phyloP scores from a whole-genome alignment of 1,139 yeast genomes.

The Nakaseomyces nivariensis region DNA sequence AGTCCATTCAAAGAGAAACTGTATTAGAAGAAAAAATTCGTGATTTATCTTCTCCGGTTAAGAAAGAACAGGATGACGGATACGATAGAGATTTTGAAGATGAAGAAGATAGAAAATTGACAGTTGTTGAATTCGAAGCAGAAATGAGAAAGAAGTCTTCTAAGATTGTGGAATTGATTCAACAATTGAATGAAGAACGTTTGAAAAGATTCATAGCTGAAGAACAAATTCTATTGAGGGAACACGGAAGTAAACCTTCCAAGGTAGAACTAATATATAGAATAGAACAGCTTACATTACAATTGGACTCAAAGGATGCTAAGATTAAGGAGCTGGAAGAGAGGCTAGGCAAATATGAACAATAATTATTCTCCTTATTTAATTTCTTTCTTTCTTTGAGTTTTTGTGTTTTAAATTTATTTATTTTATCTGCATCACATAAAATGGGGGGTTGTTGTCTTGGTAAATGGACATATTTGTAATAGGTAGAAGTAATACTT shows the following conservation, averaged over 20 bases:
- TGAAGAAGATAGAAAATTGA: slow-evolving; percentile 3
- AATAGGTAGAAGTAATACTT: too few relatives aligned
- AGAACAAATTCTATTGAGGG: slow-evolving; percentile 51
- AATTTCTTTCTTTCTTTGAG: not conserved
- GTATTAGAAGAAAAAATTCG: slow-evolving; percentile 42
- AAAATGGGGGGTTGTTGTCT: too few relatives aligned
- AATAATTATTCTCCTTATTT: not conserved
- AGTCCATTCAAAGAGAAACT: slow-evolving; percentile 59
- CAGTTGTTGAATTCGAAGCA: slow-evolving; percentile 21
- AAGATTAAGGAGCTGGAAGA: slow-evolving; percentile 13
- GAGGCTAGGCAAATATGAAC: not conserved
- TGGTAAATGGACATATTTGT: not conserved
- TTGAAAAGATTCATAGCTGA: slow-evolving; percentile 58
- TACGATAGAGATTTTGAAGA: slow-evolving; percentile 4
- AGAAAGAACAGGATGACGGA: slow-evolving; percentile 6
- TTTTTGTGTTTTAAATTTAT: not conserved
- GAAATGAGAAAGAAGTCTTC: slow-evolving; percentile 38
- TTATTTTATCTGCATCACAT: too few relatives aligned
- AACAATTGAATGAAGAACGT: slow-evolving; percentile 53
- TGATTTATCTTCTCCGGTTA: slow-evolving; percentile 5
- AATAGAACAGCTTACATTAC: slow-evolving; percentile 43
- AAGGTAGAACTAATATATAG: slow-evolving; percentile 48
- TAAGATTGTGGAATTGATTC: slow-evolving; percentile 43
- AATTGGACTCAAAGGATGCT: slow-evolving; percentile 41
- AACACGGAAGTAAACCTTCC: slow-evolving; percentile 45